Evolutionary conservation across 768 basidiomycete genomes (phyloP).

Genomic region (Pleurotus tuoliensis): DNA sequence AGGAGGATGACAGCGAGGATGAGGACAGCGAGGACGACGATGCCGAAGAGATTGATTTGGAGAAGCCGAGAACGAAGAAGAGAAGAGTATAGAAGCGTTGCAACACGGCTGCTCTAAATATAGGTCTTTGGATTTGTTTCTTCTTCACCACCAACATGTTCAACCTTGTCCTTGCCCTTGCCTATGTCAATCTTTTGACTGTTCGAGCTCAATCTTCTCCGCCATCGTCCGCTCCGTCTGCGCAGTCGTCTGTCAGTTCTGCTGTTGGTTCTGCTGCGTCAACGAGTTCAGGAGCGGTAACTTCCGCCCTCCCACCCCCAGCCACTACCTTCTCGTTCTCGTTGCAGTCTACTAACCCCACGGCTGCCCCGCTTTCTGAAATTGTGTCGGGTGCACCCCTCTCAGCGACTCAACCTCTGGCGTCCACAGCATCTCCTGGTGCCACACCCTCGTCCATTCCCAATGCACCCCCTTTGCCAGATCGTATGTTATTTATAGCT

Average conservation of each 20-base stretch:
- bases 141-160: conserved; percentile 12
- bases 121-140: conserved; percentile 10
- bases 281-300: too few relatives aligned
- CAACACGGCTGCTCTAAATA: conserved; percentile 11
- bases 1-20: conserved; percentile 62
- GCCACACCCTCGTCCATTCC: conserved; percentile 45
- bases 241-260: conserved; percentile 13
- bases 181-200: conserved; percentile 1
- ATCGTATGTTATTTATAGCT: conserved; percentile 30
- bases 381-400: conserved; percentile 42
- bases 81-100: conserved; percentile 45
- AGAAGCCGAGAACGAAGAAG: conserved; percentile 78
- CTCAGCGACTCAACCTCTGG: conserved; percentile 40
- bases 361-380: conserved; percentile 51
- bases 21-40: conserved; percentile 75
- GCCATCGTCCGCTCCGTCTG: conserved; percentile 9
- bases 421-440: conserved; percentile 46
- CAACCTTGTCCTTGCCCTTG: conserved; percentile 3
- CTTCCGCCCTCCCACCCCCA: conserved; percentile 20
- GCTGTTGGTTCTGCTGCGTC: too few relatives aligned
- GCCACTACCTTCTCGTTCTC: conserved; percentile 38
- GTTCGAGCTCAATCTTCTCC: conserved; percentile 8
- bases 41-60: conserved; percentile 83
- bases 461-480: conserved; percentile 57
- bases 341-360: conserved; percentile 50